Percentiles rank a stretch among this genome's conserved stretches.
Conservation (phyloP, 768 basidiomycete genomes). For the Lentinula boryana region DNA sequence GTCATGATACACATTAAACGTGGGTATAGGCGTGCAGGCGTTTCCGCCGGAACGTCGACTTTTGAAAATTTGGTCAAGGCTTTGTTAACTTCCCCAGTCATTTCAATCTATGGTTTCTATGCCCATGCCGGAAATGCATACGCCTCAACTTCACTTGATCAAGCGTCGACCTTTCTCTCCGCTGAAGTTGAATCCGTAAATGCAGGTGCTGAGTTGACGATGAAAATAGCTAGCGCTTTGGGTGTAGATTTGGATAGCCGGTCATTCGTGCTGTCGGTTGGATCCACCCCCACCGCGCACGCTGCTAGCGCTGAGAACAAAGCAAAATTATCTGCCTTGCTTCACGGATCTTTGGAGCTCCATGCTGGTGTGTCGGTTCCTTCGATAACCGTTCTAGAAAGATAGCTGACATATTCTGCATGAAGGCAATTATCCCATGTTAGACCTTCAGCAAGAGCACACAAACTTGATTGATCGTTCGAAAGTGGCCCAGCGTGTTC, state of each 20-base stretch:
- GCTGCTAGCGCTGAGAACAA: conserved; percentile 54
- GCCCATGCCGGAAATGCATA: conserved; percentile 77
- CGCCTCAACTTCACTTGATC: conserved; percentile 58
- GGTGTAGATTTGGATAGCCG: conserved; percentile 26
- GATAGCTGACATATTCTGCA: background rate
- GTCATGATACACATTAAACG: background rate
- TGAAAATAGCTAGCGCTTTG: conserved; percentile 37
- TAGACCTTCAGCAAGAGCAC: conserved; percentile 79
- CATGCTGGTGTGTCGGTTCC: conserved; percentile 52
- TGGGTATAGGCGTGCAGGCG: conserved; percentile 10
- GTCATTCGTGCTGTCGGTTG: conserved; percentile 71
- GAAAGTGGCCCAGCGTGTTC: conserved; percentile 60
- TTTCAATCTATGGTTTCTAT: conserved; percentile 79
- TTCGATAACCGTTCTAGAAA: background rate
- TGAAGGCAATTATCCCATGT: conserved; percentile 73
- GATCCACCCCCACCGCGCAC: conserved; percentile 86
- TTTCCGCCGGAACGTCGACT: conserved; percentile 22
- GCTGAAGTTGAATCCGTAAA: conserved; percentile 70
- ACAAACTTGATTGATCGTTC: conserved; percentile 56
- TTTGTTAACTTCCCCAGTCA: conserved; percentile 45
- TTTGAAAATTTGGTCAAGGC: conserved; percentile 51
- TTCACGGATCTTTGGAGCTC: conserved; percentile 65
- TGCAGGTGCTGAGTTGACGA: conserved; percentile 49
- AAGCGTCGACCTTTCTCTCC: conserved; percentile 62
- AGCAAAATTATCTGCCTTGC: conserved; percentile 33